Base-by-base conservation (phyloP, 805 yeast species). In the Pichia thaimueangensis region DNA sequence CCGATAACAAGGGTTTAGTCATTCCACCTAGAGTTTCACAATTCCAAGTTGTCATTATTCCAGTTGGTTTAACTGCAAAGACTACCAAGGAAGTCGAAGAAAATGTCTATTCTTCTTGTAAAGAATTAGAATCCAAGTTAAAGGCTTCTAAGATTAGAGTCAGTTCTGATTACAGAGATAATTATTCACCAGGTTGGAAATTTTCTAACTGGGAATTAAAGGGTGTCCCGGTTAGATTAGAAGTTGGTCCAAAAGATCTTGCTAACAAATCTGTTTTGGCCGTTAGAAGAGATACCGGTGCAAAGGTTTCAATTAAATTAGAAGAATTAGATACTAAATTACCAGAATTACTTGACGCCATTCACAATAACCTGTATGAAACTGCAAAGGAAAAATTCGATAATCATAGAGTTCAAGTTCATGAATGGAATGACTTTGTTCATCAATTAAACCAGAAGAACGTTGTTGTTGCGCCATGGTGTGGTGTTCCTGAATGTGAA, bases 151-250 rank as follows among this genome's bases (percentile, higher is more conserved):
- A 76, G 41, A 70, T 93, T 47, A 80, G 96, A 65, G 87, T 77
- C 22, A 69, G 73, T 43, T 82, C 91, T 56, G 99, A 93, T 67
- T 83, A 80, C 74, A 81, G 97, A 67, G 95, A 82, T 54, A 86
- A 82, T 71, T 91, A 93, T 71, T 82, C 96, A 41, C 95, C 97
- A 51, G 98, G 98, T 51, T 93, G 97, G 97, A 93, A 93, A 69
- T 93, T 91, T 68, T 82, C 97, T 45, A 95, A 93, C 63, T 84
- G 94, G 75, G 99, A 93, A 71, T 78, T 93, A 63, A 87, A 84
- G 73, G 99, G 99, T 75, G 73, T 82, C 41, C 97, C 97, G 51
- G 69, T 93, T 51, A 83, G 98, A 66, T 60, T 93, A 37, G 99
- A 93, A 72, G 76, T 86, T 58, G 99, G 99, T 55, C 99, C 99